Evolutionary conservation across 371 early-diverging fungal genomes (phyloP).

Genomic region (Mucor plumbeus): DNA sequence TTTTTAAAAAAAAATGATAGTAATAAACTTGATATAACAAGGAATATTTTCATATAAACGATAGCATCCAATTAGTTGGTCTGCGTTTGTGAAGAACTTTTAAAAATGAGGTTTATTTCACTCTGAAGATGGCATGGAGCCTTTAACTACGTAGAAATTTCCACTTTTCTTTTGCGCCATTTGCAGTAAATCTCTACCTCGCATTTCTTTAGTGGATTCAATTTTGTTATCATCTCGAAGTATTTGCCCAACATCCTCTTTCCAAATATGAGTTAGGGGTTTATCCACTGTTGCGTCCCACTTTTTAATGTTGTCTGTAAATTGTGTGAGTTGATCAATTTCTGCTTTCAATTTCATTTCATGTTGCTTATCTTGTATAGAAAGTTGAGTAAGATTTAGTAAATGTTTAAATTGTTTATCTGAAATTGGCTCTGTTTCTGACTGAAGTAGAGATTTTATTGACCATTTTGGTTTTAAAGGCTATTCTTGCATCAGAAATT

Average conservation of each 20-base stretch:
- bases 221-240: constrained; percentile 24
- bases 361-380: constrained; percentile 20
- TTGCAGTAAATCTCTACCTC: constrained; percentile 34
- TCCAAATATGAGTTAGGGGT: constrained; percentile 45
- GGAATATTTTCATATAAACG: too few species aligned
- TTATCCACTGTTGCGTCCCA: constrained; percentile 24
- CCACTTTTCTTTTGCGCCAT: constrained; percentile 40
- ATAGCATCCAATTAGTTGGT: too few species aligned
- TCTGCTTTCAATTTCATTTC: constrained; percentile 31
- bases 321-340: constrained; percentile 38
- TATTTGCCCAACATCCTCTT: constrained; percentile 26
- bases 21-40: too few species aligned
- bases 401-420: constrained; percentile 43
- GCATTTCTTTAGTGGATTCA: constrained; percentile 8
- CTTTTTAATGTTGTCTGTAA: constrained; percentile 36
- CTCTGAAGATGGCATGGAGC: constrained; percentile 17
- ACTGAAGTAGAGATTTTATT: constrained; percentile 28
- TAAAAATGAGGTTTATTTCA: too few species aligned
- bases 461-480: constrained; percentile 45
- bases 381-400: constrained; percentile 39
- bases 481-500: constrained; percentile 6
- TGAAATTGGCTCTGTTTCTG: constrained; percentile 24
- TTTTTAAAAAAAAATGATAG: too few species aligned
- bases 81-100: too few species aligned
- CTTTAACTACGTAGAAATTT: constrained; percentile 40